A percentile compares a stretch with the other conserved stretches of the same genome.
Evolutionary conservation across 2,329 filamentous ascomycete genomes (phyloP).

Genomic region (Chalaropsis thielavioides): DNA sequence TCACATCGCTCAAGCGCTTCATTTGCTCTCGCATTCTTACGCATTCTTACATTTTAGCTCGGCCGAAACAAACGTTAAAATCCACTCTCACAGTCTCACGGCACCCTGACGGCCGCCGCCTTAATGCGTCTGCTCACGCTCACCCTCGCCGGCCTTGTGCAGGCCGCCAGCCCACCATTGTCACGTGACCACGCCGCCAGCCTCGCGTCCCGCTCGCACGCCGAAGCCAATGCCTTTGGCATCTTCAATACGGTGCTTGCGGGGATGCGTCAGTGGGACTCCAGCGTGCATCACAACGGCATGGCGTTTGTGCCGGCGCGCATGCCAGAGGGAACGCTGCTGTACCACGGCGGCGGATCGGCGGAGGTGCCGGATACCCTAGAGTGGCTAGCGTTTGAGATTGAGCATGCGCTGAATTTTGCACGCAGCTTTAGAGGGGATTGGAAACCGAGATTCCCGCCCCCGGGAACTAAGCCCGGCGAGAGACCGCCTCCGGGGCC

Average conservation of each 20-base stretch:
- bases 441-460: constrained; percentile 10
- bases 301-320: constrained; percentile 55
- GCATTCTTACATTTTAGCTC: no score
- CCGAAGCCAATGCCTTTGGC: constrained; percentile 40
- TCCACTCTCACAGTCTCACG: not conserved
- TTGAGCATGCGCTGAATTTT: constrained; percentile 57
- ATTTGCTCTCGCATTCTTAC: no score
- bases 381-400: constrained; percentile 65
- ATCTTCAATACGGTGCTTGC: constrained; percentile 62
- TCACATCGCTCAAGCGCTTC: not conserved
- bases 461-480: not conserved
- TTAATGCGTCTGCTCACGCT: not conserved
- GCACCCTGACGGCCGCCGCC: not conserved
- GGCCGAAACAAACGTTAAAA: no score
- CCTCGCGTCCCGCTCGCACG: constrained; percentile 24
- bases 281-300: constrained; percentile 59
- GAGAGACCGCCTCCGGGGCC: not conserved
- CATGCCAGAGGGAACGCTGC: constrained; percentile 46
- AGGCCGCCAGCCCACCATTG: not conserved
- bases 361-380: constrained; percentile 35
- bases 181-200: not conserved
- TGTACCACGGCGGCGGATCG: constrained; percentile 49
- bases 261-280: constrained; percentile 61
- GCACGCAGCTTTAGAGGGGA: constrained; percentile 26
- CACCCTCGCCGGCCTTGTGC: not conserved